Percentiles rank a stretch among this genome's conserved stretches.
phyloP scores from a whole-genome alignment of 805 yeast genomes.

The Ogataea saltuana region DNA sequence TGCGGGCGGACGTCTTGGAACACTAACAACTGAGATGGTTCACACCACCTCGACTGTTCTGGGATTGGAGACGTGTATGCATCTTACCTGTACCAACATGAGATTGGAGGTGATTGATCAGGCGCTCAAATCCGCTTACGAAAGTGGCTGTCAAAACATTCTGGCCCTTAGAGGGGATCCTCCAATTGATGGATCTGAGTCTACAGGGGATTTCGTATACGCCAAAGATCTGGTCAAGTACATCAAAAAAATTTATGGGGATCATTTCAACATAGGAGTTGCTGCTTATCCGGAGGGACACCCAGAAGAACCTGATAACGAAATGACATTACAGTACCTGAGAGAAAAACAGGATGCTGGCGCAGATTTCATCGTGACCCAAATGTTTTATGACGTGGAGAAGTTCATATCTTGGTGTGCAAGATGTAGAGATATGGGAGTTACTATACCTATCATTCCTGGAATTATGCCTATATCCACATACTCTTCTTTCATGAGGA shows the following conservation, averaged over 20 bases:
- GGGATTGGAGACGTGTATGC: constrained; percentile 97
- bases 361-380: constrained; percentile 91
- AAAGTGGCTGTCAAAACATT: constrained; percentile 93
- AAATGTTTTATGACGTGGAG: constrained; percentile 95
- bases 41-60: constrained; percentile 85
- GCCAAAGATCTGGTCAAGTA: constrained; percentile 85
- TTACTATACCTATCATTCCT: constrained; percentile 86
- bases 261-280: constrained; percentile 91
- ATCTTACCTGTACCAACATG: constrained; percentile 96
- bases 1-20: constrained; percentile 90
- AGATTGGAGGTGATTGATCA: constrained; percentile 73
- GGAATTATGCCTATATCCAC: constrained; percentile 99
- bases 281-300: constrained; percentile 99
- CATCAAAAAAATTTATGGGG: constrained; percentile 76
- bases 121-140: constrained; percentile 81
- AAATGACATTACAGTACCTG: constrained; percentile 56
- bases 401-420: constrained; percentile 81
- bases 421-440: constrained; percentile 66
- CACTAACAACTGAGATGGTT: constrained; percentile 87
- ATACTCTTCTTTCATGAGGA: constrained; percentile 85
- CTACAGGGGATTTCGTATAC: constrained; percentile 80
- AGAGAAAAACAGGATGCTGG: constrained; percentile 93
- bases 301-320: constrained; percentile 73
- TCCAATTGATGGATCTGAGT: constrained; percentile 71
- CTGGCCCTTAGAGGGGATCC: constrained; percentile 96